Conservation (phyloP, 805 yeast genomes). For the Candida koratica region DNA sequence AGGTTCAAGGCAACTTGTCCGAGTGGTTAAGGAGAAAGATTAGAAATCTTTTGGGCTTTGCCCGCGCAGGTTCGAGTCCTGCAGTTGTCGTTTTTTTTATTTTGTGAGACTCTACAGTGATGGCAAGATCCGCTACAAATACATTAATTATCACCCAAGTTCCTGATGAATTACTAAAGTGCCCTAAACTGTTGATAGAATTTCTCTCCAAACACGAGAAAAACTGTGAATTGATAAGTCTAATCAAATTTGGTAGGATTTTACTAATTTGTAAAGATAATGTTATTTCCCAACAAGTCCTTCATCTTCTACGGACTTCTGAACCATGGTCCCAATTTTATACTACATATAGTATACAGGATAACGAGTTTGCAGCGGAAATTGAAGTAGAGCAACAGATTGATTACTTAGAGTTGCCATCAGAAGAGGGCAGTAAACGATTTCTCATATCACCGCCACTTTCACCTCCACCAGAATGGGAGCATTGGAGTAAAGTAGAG, state of each 20-base stretch:
- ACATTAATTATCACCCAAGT: slow-evolving; percentile 35
- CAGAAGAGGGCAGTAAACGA: slow-evolving; percentile 33
- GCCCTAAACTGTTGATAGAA: slow-evolving; percentile 26
- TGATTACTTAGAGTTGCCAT: slow-evolving; percentile 39
- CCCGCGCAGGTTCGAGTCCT: slow-evolving; percentile 66
- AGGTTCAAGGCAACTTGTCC: slow-evolving; percentile 33
- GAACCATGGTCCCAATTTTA: slow-evolving; percentile 17
- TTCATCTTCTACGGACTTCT: slow-evolving; percentile 14
- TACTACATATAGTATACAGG: slow-evolving; percentile 31
- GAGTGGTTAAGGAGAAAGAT: slow-evolving; percentile 41
- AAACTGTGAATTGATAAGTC: slow-evolving; percentile 30
- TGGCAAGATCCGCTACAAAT: slow-evolving; percentile 23
- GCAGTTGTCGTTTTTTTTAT: slow-evolving; percentile 51
- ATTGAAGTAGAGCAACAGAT: slow-evolving; percentile 13
- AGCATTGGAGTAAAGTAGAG: slow-evolving; percentile 38
- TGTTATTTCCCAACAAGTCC: slow-evolving; percentile 20
- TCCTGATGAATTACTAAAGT: slow-evolving; percentile 17
- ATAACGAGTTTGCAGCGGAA: slow-evolving; percentile 22
- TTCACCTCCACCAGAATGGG: slow-evolving; percentile 44
- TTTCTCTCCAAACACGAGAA: slow-evolving; percentile 23
- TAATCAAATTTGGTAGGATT: slow-evolving; percentile 32
- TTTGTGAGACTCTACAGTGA: not conserved
- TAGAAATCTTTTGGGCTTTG: slow-evolving; percentile 51
- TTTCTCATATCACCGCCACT: slow-evolving; percentile 44
- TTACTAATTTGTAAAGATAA: slow-evolving; percentile 29